These are phyloP conservation scores for Rhizopogon vesiculosus DNA, from an alignment of 768 basidiomycete species.

Conservation along the genomic window DNA sequence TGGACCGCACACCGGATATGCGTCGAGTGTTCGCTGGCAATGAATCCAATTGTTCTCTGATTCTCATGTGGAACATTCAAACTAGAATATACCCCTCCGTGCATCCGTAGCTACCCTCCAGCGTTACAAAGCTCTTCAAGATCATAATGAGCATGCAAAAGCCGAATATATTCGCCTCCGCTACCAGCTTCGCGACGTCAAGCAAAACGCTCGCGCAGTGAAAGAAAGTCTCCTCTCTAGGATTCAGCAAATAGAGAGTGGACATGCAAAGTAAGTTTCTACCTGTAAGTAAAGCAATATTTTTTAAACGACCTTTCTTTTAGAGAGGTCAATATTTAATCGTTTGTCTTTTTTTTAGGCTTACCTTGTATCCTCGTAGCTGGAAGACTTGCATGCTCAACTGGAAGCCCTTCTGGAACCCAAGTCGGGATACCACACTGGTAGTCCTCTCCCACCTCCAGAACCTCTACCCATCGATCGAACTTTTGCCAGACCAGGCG, in stretches of 20 bases:
- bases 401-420: constrained; percentile 31
- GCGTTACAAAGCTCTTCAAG: constrained; percentile 34
- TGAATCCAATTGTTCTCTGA: neutral
- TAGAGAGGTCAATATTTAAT: constrained; percentile 3
- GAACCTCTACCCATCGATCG: constrained; percentile 44
- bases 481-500: constrained; percentile 23
- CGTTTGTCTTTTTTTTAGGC: neutral
- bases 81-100: constrained; percentile 29
- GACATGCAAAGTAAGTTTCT: constrained; percentile 21
- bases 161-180: constrained; percentile 27
- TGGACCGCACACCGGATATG: neutral
- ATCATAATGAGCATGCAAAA: constrained; percentile 26
- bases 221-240: constrained; percentile 30
- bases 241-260: constrained; percentile 27
- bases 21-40: neutral
- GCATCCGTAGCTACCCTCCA: constrained; percentile 29
- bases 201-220: constrained; percentile 27
- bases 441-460: constrained; percentile 58
- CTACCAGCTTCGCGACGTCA: constrained; percentile 24
- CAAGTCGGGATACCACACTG: constrained; percentile 24
- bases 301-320: neutral
- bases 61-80: constrained; percentile 17
- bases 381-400: constrained; percentile 30
- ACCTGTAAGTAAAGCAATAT: neutral
- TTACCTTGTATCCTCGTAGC: constrained; percentile 21